Evolutionary conservation across 169 alveolate species (phyloP).

Genomic region (Eimeria sp.): DNA sequence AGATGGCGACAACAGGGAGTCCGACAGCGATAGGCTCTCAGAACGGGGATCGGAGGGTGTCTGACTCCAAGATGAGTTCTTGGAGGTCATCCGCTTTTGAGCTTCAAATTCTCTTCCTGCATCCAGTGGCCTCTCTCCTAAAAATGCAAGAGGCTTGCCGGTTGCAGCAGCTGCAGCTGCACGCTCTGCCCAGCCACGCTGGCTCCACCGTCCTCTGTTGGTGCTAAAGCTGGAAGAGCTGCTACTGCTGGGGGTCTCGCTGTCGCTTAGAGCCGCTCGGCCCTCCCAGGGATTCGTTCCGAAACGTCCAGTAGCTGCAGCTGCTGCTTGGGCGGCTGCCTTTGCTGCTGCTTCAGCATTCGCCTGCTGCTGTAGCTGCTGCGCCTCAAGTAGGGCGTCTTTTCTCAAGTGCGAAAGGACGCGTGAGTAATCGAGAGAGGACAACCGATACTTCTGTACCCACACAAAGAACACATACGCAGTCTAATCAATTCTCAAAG

Average conservation of each 20-base stretch:
- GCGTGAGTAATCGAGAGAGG: conserved; percentile 72
- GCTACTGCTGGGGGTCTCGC: conserved; percentile 46
- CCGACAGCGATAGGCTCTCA: conserved; percentile 32
- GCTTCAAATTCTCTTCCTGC: conserved; percentile 55
- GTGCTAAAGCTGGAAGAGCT: conserved; percentile 10
- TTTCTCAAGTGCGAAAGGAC: conserved; percentile 69
- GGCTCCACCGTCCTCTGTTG: conserved; percentile 23
- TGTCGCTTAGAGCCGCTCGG: conserved; percentile 47
- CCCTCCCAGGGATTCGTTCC: conserved; percentile 66
- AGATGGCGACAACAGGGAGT: conserved; percentile 32
- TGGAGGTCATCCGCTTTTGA: conserved; percentile 27
- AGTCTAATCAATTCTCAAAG: not conserved
- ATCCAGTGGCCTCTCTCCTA: conserved; percentile 41
- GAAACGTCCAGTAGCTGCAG: conserved; percentile 42
- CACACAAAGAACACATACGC: not conserved
- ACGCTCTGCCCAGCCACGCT: conserved; percentile 68
- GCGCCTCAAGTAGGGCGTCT: conserved; percentile 71
- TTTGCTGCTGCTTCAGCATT: conserved; percentile 66
- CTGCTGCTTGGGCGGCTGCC: conserved; percentile 69
- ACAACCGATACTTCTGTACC: conserved; percentile 44
- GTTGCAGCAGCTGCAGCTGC: conserved; percentile 74
- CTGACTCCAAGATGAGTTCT: conserved; percentile 18
- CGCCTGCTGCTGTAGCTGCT: conserved; percentile 68
- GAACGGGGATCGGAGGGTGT: conserved; percentile 26
- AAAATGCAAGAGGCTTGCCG: conserved; percentile 64